phyloP scores from a whole-genome alignment of 1,139 yeast genomes.

The Candida labiduridarum region DNA sequence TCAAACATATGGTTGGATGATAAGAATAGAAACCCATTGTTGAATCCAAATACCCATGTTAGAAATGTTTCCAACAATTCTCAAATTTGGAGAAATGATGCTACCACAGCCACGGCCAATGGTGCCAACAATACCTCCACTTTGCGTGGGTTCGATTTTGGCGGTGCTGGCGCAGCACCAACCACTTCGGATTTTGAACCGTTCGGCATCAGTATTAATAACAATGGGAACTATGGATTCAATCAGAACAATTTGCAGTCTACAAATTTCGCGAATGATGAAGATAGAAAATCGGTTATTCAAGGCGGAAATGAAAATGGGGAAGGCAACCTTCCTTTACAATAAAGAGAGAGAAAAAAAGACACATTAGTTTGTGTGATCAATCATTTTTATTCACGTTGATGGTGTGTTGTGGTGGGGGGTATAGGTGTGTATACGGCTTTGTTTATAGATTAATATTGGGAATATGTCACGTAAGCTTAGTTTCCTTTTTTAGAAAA shows the following conservation, averaged over 20 bases:
- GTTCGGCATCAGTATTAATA: constrained; percentile 15
- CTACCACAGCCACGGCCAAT: constrained; percentile 3
- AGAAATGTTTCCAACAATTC: constrained; percentile 28
- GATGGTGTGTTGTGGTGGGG: not conserved
- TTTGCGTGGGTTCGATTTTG: constrained; percentile 20
- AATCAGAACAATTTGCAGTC: constrained; percentile 1
- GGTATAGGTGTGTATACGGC: not conserved
- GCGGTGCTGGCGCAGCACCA: constrained; percentile 9
- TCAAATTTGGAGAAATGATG: constrained; percentile 36
- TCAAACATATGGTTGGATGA: constrained; percentile 19
- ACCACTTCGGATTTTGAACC: constrained; percentile 18
- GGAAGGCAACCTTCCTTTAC: not conserved
- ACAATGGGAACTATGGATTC: not conserved
- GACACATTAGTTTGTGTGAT: no score
- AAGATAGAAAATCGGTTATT: constrained; percentile 5
- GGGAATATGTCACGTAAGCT: not conserved
- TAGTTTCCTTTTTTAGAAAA: not conserved
- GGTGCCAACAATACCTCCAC: constrained; percentile 11
- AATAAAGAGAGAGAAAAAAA: not conserved
- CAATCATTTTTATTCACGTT: no score
- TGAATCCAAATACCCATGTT: constrained; percentile 18
- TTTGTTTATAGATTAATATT: not conserved
- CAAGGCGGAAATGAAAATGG: constrained; percentile 1
- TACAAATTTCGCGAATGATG: not conserved
- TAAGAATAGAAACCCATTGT: constrained; percentile 4